phyloP scores from a whole-genome alignment of 1,284 basidiomycete genomes.

The Fistulinella cinereoalba region DNA sequence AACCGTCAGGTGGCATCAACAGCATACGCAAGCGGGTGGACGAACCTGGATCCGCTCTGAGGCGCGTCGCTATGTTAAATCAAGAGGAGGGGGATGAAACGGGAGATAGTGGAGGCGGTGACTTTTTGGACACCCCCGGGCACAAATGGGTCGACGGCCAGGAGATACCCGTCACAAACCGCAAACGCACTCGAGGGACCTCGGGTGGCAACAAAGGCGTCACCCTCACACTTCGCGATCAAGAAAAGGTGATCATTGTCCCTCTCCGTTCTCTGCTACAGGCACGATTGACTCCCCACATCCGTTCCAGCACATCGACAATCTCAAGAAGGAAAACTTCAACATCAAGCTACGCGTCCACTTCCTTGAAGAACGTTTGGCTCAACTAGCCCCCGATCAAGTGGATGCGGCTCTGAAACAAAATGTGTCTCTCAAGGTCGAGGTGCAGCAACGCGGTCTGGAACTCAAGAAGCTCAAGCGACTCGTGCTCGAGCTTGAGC shows the following conservation, averaged over 20 bases:
- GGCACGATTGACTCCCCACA: not conserved
- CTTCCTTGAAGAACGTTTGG: slow-evolving; percentile 88
- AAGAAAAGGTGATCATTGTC: slow-evolving; percentile 75
- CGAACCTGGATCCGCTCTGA: slow-evolving; percentile 24
- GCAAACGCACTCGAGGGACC: slow-evolving; percentile 44
- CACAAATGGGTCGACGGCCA: slow-evolving; percentile 50
- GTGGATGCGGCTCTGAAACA: slow-evolving; percentile 90
- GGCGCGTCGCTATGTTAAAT: slow-evolving; percentile 29
- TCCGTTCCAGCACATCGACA: slow-evolving; percentile 76
- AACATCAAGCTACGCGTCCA: slow-evolving; percentile 92
- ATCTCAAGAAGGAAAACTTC: slow-evolving; percentile 93
- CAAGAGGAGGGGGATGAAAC: slow-evolving; percentile 41
- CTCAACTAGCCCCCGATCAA: slow-evolving; percentile 86
- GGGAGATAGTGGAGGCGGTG: slow-evolving; percentile 36
- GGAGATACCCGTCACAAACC: slow-evolving; percentile 46
- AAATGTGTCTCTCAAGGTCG: slow-evolving; percentile 92
- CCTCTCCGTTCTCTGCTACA: not conserved
- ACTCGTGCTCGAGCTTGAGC: slow-evolving; percentile 79
- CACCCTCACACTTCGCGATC: slow-evolving; percentile 84
- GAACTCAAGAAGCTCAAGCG: slow-evolving; percentile 93
- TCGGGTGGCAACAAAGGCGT: slow-evolving; percentile 52
- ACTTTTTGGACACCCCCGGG: slow-evolving; percentile 54
- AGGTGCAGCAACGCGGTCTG: slow-evolving; percentile 87
- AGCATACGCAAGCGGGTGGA: slow-evolving; percentile 23
- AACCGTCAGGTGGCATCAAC: slow-evolving; percentile 5